These are phyloP conservation scores for Trapa bicornis DNA, from an alignment of 345 rosid species.

Conservation along the genomic window DNA sequence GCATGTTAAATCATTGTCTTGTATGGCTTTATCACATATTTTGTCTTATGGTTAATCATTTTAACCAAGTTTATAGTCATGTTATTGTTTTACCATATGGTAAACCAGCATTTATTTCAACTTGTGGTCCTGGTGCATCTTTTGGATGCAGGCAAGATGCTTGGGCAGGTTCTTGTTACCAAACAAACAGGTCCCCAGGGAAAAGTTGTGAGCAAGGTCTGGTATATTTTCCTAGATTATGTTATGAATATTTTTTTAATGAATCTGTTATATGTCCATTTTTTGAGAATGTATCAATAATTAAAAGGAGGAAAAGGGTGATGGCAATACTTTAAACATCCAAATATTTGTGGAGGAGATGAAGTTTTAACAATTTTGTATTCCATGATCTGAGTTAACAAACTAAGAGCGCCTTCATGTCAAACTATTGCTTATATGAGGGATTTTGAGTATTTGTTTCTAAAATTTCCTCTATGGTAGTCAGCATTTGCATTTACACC, in stretches of 20 bases:
- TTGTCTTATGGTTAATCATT: not conserved
- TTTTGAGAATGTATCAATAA: not conserved
- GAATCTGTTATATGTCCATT: not conserved
- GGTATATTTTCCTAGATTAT: constrained; percentile 6
- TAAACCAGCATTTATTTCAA: not conserved
- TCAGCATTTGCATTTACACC: not conserved
- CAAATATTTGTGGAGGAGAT: not conserved
- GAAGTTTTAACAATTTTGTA: not conserved
- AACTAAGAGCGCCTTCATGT: not conserved
- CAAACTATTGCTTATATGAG: not conserved
- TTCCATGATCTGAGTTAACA: not conserved
- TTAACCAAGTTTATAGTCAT: not conserved
- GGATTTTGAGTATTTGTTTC: not conserved
- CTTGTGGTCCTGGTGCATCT: constrained; percentile 8
- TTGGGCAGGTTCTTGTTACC: constrained; percentile 91
- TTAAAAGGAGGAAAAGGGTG: not conserved
- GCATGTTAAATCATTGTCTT: not conserved
- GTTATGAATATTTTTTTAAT: not conserved
- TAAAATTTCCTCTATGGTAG: not conserved
- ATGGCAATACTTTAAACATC: not conserved
- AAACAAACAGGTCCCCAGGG: constrained; percentile 97
- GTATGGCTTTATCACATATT: not conserved
- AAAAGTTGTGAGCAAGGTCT: constrained; percentile 96
- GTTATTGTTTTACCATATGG: not conserved
- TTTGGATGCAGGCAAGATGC: constrained; percentile 66